These are phyloP conservation scores for Coniochaeta pulveracea DNA, from an alignment of 2,329 filamentous ascomycete genomes.

Conservation along the genomic window DNA sequence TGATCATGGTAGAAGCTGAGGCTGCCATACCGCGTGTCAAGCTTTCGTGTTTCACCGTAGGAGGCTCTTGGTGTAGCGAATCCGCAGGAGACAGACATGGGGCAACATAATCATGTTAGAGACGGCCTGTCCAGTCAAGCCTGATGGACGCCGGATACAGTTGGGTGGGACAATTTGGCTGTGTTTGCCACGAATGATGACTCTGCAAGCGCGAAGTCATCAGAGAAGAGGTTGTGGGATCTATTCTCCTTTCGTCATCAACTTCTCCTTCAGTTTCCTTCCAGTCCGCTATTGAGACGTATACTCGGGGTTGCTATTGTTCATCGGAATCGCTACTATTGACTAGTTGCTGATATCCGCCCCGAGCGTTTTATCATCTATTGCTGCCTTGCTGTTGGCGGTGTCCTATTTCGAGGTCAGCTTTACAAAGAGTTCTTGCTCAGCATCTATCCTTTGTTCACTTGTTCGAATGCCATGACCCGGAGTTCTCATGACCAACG, in stretches of 20 bases:
- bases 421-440: constrained; percentile 1
- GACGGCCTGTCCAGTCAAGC: constrained; percentile 5
- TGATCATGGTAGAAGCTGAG: constrained; percentile 5
- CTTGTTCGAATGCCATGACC: background rate
- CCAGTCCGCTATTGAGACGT: background rate
- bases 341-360: background rate
- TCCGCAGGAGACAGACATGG: background rate
- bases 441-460: background rate
- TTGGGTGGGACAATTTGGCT: constrained; percentile 10
- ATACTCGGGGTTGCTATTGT: background rate
- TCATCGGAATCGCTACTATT: background rate
- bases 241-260: background rate
- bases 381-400: background rate
- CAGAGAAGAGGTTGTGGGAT: background rate
- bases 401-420: constrained; percentile 1
- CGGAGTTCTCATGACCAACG: background rate
- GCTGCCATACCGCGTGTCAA: constrained; percentile 4
- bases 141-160: constrained; percentile 1
- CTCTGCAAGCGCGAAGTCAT: too few relatives aligned
- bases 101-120: background rate
- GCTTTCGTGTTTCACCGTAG: constrained; percentile 11
- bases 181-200: too few relatives aligned
- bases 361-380: background rate
- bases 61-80: constrained; percentile 4
- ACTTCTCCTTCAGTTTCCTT: constrained; percentile 1